phyloP scores from a whole-genome alignment of 2,329 filamentous ascomycete species.

The Penicillium vulpinum region DNA sequence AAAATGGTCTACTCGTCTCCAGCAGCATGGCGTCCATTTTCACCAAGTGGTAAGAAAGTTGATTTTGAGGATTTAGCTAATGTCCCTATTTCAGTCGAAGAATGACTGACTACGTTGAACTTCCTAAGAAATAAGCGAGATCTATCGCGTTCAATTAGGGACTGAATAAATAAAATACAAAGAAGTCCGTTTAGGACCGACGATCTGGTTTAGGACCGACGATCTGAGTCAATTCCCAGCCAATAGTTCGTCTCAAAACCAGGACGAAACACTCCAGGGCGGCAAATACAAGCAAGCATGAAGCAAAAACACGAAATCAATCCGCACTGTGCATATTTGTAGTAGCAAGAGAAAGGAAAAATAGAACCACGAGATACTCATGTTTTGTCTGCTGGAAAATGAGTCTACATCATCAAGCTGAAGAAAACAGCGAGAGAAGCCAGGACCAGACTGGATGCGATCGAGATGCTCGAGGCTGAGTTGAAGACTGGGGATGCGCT shows the following conservation, averaged over 20 bases:
- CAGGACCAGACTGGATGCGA: constrained; percentile 14
- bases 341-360: not conserved
- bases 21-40: too few relatives aligned
- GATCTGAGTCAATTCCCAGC: constrained; percentile 5
- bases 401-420: constrained; percentile 11
- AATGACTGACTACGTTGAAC: too few relatives aligned
- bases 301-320: not conserved
- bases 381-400: not conserved
- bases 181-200: not conserved
- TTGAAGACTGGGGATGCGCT: constrained; percentile 17
- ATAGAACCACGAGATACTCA: not conserved
- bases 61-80: too few relatives aligned
- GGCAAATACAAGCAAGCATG: not conserved
- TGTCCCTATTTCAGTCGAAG: too few relatives aligned
- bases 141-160: constrained; percentile 15
- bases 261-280: not conserved
- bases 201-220: not conserved
- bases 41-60: too few relatives aligned
- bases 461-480: constrained; percentile 11
- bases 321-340: constrained; percentile 6
- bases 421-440: constrained; percentile 15
- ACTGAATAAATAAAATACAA: constrained; percentile 17
- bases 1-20: too few relatives aligned
- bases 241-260: not conserved
- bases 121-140: constrained; percentile 9